Evolutionary conservation across 2,329 filamentous ascomycete genomes (phyloP), one percentile per base, ranked within the genome.

Genomic region (Scytalidium sp.): DNA sequence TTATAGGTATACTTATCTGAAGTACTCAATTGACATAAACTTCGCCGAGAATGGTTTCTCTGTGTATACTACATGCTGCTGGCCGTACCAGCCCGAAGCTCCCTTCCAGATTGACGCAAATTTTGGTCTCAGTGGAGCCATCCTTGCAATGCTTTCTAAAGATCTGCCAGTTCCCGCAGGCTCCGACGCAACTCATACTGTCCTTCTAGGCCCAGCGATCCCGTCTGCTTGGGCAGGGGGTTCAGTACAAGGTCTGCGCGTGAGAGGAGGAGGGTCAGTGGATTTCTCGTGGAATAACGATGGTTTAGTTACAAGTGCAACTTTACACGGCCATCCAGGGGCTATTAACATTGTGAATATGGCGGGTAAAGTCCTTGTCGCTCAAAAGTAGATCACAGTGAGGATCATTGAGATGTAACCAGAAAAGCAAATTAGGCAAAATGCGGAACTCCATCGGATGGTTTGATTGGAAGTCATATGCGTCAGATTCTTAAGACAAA

Each of bases 61-160:
- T 10, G 68, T 73, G 66, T 75, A 74, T 48, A 69, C 65, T 1
- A 59, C 59, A 9, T 43, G 41, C 19, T 43, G 41, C 19, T 43
- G 41, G 41, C 41, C 41, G 15, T 43, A 43, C 15, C 9, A 43
- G 19, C 56, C 64, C 7, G 27, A 10, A 10, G 22, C 11, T 11
- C 69, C 73, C 8, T 75, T 75, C 43, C 73, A 75, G 58, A 74
- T 75, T 44, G 73, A 75, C 57, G 73, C 71, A 2, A 75, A 75
- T 51, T 75, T 70, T 46, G 73, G 71, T 1, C 58, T 63, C 19
- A 57, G 61, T 4, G 72, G 68, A 0, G 68, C 69, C 0, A 62
- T 73, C 46, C 50, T 72, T 45, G 57, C 64, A 46, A 67, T 73
- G 69, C 57, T 73, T 41, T 57, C 72, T 48, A 59, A 71, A 36